A percentile compares a stretch with the other conserved stretches of the same genome.
phyloP scores from a whole-genome alignment of 495 filamentous ascomycete genomes.

The Beverwykella pulmonaria region DNA sequence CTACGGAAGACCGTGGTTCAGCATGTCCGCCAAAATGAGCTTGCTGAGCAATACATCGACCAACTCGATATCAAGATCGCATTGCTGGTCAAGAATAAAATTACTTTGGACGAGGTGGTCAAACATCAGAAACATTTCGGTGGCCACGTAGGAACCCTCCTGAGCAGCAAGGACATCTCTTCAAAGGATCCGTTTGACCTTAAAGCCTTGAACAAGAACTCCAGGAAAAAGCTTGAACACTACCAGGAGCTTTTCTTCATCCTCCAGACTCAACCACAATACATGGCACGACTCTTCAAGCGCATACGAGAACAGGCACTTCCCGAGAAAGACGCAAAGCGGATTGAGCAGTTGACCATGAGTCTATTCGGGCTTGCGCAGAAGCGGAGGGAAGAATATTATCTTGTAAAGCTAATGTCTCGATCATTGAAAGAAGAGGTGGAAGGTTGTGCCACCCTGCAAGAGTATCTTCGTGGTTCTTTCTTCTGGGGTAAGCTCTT shows the following conservation, averaged over 20 bases:
- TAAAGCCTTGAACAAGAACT: slow-evolving; percentile 96
- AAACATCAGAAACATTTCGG: slow-evolving; percentile 97
- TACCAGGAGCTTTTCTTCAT: slow-evolving; percentile 99
- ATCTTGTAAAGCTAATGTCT: slow-evolving; percentile 85
- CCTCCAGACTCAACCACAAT: slow-evolving; percentile 94
- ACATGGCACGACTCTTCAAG: slow-evolving; percentile 85
- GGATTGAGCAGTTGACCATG: slow-evolving; percentile 92
- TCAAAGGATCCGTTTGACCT: slow-evolving; percentile 93
- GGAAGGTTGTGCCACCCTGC: slow-evolving; percentile 68
- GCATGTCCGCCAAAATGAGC: slow-evolving; percentile 93
- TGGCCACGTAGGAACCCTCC: slow-evolving; percentile 81
- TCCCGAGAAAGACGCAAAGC: slow-evolving; percentile 87
- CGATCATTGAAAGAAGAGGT: slow-evolving; percentile 86
- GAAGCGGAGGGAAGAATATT: slow-evolving; percentile 95
- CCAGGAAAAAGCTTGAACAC: slow-evolving; percentile 87
- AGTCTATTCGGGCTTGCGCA: slow-evolving; percentile 96
- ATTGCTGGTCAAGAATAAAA: slow-evolving; percentile 97
- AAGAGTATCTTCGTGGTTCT: slow-evolving; percentile 85
- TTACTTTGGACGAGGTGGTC: slow-evolving; percentile 96
- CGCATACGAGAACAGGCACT: slow-evolving; percentile 80
- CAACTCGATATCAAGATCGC: slow-evolving; percentile 99
- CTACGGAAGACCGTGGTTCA: slow-evolving; percentile 93
- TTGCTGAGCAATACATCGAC: slow-evolving; percentile 96
- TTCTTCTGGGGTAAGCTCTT: slow-evolving; percentile 93
- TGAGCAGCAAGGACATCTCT: slow-evolving; percentile 83